Evolutionary conservation across 208 protist species (phyloP).

Genomic region (Leishmania aethiopica): DNA sequence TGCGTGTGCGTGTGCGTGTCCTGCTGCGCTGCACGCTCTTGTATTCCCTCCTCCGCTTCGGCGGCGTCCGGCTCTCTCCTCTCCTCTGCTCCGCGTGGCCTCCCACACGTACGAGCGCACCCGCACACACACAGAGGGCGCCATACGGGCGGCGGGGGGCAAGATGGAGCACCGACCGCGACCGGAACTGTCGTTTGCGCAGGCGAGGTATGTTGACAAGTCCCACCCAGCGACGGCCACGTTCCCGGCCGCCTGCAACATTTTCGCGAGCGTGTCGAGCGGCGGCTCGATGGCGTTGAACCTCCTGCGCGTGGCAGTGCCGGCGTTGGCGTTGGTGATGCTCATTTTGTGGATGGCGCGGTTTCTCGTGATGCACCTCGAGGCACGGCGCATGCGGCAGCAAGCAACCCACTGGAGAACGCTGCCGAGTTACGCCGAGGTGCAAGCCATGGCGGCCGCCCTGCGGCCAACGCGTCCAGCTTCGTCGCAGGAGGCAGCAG

Average conservation of each 20-base stretch:
- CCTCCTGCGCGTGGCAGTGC: constrained; percentile 16
- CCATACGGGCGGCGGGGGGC: neutral
- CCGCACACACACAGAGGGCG: neutral
- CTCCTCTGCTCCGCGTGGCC: neutral
- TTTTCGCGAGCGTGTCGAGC: constrained; percentile 20
- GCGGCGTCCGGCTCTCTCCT: neutral
- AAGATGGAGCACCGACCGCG: constrained; percentile 22
- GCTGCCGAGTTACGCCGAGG: constrained; percentile 23
- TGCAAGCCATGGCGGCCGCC: constrained; percentile 4
- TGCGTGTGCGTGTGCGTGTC: neutral
- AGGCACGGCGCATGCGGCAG: constrained; percentile 12
- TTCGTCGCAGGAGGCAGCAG: neutral
- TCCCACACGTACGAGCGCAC: neutral
- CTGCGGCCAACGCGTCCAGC: constrained; percentile 4
- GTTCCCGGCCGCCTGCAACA: constrained; percentile 18
- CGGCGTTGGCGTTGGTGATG: constrained; percentile 28
- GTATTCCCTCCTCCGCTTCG: neutral
- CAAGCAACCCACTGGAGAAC: constrained; percentile 18
- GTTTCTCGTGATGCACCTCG: neutral
- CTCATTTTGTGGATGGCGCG: constrained; percentile 30
- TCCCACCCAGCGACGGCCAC: constrained; percentile 22
- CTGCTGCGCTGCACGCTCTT: neutral
- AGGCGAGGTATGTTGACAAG: constrained; percentile 27
- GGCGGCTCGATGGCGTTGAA: constrained; percentile 24
- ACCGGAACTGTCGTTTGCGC: constrained; percentile 22